Base-by-base conservation (phyloP, 225 moss, liverwort and hornwort species). In the Polytrichum formosum region DNA sequence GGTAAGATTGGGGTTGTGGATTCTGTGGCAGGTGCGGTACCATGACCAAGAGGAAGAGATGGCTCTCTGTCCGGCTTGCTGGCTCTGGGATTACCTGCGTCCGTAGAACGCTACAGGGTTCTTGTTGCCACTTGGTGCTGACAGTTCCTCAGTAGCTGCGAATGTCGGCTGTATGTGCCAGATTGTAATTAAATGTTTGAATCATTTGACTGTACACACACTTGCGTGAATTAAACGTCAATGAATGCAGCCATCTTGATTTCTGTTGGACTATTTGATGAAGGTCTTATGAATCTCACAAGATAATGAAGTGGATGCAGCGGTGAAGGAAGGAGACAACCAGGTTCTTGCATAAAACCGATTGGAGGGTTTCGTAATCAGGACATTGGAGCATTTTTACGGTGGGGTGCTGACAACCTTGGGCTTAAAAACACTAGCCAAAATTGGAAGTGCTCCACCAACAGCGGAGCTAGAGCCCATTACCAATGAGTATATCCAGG, bases 301-400 rank as follows among this genome's bases (percentile, higher is more conserved):
- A 33, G 7, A 33, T 7, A 33, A 33, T 33, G 33, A 7, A 33
- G 7, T 33, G 33, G 55, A 56, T 69, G 72, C 78, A 86, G 92
- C 89, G 64, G 88, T 92, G 78, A 67, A 84, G 78, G 94, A 88
- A 26, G 92, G 92, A 20, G 87, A 94, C 73, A 68, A 88, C 77
- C 88, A 90, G 79, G 94, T 98, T 69, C 61, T 82, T 20, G 78
- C 87, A 72, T 92, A 98, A 81, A 90, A 91, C 55, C 69, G 92
- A 97, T 75, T 89, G 87, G 96, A 79, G 96, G 96, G 54, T 91
- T 97, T 70, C 90, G 90, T 71, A 97, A 97, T 70, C 87, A 84
- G 30, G 93, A 93, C 55, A 77, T 97, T 66, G 86, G 93, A 62
- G 79, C 80, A 6, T 93, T 93, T 80, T 68, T 94, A 71, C 77